Evolutionary conservation across 192 early-diverging fungal species (phyloP).

Genomic region (Geosiphon pyriformis): DNA sequence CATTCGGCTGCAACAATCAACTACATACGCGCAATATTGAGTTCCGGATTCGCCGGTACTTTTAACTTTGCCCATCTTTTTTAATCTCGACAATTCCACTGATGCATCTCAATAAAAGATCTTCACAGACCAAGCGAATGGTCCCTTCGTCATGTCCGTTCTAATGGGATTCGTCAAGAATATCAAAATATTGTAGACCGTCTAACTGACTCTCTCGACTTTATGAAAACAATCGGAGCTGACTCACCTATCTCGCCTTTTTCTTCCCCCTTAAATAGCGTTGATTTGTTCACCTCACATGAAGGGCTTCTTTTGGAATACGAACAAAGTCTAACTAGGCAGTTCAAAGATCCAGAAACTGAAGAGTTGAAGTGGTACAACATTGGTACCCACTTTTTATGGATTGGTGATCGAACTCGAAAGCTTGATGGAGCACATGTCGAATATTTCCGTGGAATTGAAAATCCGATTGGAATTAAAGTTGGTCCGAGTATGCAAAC

Average conservation of each 20-base stretch:
- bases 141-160: conserved; percentile 86
- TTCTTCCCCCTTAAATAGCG: conserved; percentile 56
- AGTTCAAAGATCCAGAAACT: conserved; percentile 43
- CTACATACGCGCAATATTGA: conserved; percentile 82
- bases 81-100: background rate
- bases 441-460: conserved; percentile 96
- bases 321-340: conserved; percentile 80
- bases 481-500: conserved; percentile 89
- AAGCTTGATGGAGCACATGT: conserved; percentile 93
- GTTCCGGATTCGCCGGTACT: conserved; percentile 68
- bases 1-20: conserved; percentile 96
- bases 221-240: conserved; percentile 93
- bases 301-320: conserved; percentile 95
- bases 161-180: conserved; percentile 68
- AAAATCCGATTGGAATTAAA: conserved; percentile 96
- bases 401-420: conserved; percentile 97
- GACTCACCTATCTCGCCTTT: conserved; percentile 36
- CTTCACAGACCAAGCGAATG: conserved; percentile 85
- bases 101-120: conserved; percentile 43
- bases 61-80: background rate
- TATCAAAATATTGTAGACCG: conserved; percentile 88
- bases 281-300: conserved; percentile 92
- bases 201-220: conserved; percentile 83
- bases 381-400: conserved; percentile 92
- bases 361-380: conserved; percentile 76